Conservation (phyloP, 805 yeast species). For the Yarrowia alimentaria region DNA sequence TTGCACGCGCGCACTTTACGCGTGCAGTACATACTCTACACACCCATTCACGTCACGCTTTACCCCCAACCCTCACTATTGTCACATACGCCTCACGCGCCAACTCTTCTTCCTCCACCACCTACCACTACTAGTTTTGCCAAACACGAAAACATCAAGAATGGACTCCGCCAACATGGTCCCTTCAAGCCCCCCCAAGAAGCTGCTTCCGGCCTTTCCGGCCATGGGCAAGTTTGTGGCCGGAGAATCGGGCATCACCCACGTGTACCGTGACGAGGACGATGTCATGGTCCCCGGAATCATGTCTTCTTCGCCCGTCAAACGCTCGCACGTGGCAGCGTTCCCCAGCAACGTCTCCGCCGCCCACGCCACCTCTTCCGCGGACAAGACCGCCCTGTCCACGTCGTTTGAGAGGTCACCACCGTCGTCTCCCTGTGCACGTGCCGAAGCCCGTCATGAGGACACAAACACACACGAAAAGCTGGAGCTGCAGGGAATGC, state of each 20-base stretch:
- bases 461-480: no score
- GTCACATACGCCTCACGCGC: no score
- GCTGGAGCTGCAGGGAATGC: conserved; percentile 1
- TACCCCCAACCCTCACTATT: no score
- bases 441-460: no score
- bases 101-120: no score
- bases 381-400: no score
- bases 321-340: conserved; percentile 1
- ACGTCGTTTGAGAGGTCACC: no score
- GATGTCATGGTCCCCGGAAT: conserved; percentile 21
- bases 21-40: no score
- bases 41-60: no score
- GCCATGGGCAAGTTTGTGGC: conserved; percentile 27
- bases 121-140: not conserved
- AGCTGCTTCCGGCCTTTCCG: conserved; percentile 24
- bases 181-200: conserved; percentile 19
- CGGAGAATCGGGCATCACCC: conserved; percentile 13
- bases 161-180: conserved; percentile 12
- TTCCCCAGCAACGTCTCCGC: not conserved
- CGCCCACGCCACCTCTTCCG: not conserved
- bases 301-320: conserved; percentile 20
- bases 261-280: conserved; percentile 19
- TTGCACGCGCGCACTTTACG: no score
- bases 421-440: conserved; percentile 20
- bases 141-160: no score